Evolutionary conservation across 345 rosid species (phyloP), one percentile per base, ranked within the genome.

Genomic region (Eutrema heterophyllum): DNA sequence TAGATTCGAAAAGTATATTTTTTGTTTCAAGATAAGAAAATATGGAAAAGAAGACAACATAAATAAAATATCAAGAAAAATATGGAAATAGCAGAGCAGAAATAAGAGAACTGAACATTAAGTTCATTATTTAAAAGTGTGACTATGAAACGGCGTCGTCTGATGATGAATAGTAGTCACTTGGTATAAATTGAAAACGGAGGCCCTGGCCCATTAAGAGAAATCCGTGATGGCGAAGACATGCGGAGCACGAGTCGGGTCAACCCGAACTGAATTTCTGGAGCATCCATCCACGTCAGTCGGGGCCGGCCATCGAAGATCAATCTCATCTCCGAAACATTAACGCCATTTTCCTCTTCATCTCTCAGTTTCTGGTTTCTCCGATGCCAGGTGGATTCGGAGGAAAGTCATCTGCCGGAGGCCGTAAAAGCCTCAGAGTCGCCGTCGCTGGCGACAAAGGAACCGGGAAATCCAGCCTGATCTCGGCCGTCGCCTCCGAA

Each of bases 381-480:
- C 73, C 33, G 78, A 72, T 88, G 93, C 67, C 81, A 16, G 85
- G 86, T 70, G 84, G 81, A 38, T 73, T 46, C 44, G 71, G 44
- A 18, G 71, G 69, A 2, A 72, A 52, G 58, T 79, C 87, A 9
- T 69, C 81, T 50, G 6, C 83, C 70, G 84, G 84, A 70, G 78
- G 69, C 62, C 85, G 88, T 62, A 81, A 76, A 56, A 78, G 81
- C 75, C 85, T 91, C 18, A 72, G 93, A 78, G 86, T 89, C 50
- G 86, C 87, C 27, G 93, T 89, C 65, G 81, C 84, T 56, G 97
- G 97, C 14, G 97, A 91, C 76, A 85, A 85, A 26, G 84, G 81
- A 54, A 85, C 97, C 14, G 97, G 93, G 0, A 91, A 91, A 83
- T 86, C 93, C 5, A 89, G 93, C 83, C 75, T 91, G 61, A 91